Conservation (phyloP, 2,329 filamentous ascomycete species). For the Capronia americana region DNA sequence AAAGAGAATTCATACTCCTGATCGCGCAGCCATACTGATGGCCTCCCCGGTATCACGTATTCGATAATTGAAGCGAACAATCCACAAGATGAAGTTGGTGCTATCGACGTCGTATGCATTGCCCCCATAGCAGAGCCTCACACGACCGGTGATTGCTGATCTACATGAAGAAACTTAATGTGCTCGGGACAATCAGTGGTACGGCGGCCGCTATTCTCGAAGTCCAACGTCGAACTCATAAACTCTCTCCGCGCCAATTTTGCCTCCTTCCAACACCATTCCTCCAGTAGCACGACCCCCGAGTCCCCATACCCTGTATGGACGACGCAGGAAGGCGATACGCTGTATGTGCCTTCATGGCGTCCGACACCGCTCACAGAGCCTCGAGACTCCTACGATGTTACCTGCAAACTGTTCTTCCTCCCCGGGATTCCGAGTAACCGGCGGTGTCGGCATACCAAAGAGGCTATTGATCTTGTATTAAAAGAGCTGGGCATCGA, state of each 20-base stretch:
- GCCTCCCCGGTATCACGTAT: not conserved
- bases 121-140: constrained; percentile 4
- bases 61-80: not conserved
- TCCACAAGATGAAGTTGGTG: constrained; percentile 65
- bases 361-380: constrained; percentile 77
- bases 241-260: constrained; percentile 88
- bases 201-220: constrained; percentile 75
- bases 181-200: constrained; percentile 82
- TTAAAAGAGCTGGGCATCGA: constrained; percentile 76
- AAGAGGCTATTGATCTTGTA: constrained; percentile 80
- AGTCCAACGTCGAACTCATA: constrained; percentile 92
- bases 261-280: constrained; percentile 66
- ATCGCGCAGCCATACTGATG: not conserved
- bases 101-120: constrained; percentile 79
- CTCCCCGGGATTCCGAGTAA: constrained; percentile 72
- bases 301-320: constrained; percentile 55
- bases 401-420: constrained; percentile 95
- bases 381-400: constrained; percentile 84
- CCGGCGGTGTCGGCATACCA: constrained; percentile 71
- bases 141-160: not conserved
- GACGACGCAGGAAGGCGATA: constrained; percentile 68
- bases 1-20: not conserved
- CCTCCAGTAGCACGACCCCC: constrained; percentile 25
- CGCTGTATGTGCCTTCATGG: constrained; percentile 78
- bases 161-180: constrained; percentile 74